phyloP scores from a whole-genome alignment of 331 rosid species.

The Erythrophleum ivorense region DNA sequence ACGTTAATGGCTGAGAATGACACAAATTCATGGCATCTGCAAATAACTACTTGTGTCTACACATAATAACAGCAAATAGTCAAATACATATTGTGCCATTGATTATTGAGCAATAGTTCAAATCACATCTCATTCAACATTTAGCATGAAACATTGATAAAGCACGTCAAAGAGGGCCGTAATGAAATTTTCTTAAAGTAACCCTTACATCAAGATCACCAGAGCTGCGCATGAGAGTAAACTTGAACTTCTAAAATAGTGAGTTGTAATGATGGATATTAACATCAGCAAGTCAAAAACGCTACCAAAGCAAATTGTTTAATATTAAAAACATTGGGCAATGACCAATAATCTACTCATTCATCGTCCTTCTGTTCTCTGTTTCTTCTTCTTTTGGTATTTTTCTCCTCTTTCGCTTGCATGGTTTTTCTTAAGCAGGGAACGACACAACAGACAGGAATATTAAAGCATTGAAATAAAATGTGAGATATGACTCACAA shows the following conservation, averaged over 20 bases:
- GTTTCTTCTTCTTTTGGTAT: neutral
- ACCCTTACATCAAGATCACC: neutral
- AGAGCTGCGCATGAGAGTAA: neutral
- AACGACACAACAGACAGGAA: neutral
- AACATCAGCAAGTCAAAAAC: neutral
- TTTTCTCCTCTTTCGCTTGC: neutral
- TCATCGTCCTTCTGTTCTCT: neutral
- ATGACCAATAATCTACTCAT: neutral
- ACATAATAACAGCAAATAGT: neutral
- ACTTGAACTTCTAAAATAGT: neutral
- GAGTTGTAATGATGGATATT: neutral
- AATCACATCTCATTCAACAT: neutral
- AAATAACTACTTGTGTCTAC: neutral
- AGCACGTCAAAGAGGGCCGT: neutral
- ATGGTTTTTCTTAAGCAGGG: neutral
- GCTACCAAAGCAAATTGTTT: neutral
- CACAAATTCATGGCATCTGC: neutral
- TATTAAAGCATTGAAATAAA: neutral
- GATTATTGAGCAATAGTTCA: neutral
- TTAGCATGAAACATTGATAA: neutral
- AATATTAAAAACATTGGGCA: neutral
- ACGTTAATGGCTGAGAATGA: neutral
- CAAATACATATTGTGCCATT: neutral
- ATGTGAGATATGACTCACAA: conserved; percentile 29
- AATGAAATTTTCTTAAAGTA: neutral